phyloP scores from a whole-genome alignment of 768 basidiomycete genomes.

The Leucosporidium creatinivorum region DNA sequence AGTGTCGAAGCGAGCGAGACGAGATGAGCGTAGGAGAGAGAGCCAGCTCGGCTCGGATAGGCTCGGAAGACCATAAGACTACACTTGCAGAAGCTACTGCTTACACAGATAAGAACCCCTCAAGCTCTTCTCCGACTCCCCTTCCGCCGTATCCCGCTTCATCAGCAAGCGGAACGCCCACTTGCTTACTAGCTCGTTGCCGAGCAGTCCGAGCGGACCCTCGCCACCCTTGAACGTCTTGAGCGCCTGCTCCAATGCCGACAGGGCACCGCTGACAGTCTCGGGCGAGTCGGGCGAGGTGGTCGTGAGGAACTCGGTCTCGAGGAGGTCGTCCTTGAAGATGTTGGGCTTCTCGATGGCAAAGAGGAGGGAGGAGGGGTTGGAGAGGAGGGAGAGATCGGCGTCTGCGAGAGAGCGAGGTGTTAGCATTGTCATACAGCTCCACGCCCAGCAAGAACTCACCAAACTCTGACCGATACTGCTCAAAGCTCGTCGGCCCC shows the following conservation, averaged over 20 bases:
- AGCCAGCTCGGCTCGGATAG: too few relatives aligned
- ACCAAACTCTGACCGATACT: slow-evolving; percentile 3
- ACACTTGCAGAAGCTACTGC: too few relatives aligned
- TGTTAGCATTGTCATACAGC: neutral
- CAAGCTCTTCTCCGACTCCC: neutral
- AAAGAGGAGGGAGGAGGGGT: slow-evolving; percentile 30
- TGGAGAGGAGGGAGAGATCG: slow-evolving; percentile 17
- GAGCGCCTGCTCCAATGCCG: neutral
- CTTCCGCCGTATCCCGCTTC: neutral
- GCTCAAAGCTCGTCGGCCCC: neutral
- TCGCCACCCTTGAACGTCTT: neutral
- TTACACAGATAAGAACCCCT: neutral
- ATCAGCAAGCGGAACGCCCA: slow-evolving; percentile 4
- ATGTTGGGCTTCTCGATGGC: slow-evolving; percentile 32
- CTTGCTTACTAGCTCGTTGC: slow-evolving; percentile 23
- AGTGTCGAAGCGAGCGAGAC: too few relatives aligned
- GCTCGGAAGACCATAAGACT: too few relatives aligned
- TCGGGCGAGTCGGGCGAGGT: too few relatives aligned
- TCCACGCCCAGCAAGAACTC: neutral
- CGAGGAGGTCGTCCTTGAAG: slow-evolving; percentile 25
- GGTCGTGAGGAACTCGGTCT: neutral
- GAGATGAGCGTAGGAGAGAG: too few relatives aligned
- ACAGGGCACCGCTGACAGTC: neutral
- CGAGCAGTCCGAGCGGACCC: slow-evolving; percentile 21
- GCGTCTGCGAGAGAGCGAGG: neutral